Conservation (phyloP, 2,329 filamentous ascomycete genomes). For the Exophiala bonariae region DNA sequence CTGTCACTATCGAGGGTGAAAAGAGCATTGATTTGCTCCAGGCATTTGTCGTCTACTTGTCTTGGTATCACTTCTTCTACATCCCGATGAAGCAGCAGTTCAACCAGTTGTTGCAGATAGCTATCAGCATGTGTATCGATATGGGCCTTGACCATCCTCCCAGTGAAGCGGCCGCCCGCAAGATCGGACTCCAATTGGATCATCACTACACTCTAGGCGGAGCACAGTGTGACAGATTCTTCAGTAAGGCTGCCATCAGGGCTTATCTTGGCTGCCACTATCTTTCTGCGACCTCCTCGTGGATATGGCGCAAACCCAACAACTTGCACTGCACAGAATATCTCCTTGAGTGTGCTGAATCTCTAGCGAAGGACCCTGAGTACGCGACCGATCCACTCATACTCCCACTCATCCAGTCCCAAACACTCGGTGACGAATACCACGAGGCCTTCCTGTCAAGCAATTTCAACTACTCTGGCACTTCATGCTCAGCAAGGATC, state of each 20-base stretch:
- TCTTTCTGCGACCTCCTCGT: slow-evolving; percentile 2
- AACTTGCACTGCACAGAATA: slow-evolving; percentile 3
- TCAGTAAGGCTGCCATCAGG: slow-evolving; percentile 5
- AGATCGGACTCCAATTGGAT: neutral
- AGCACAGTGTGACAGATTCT: neutral
- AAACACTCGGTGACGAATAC: slow-evolving; percentile 2
- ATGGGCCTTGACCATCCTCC: slow-evolving; percentile 6
- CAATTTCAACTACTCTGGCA: slow-evolving; percentile 4
- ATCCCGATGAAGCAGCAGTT: slow-evolving; percentile 13
- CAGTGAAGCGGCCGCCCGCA: neutral
- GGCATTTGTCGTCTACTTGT: slow-evolving; percentile 37
- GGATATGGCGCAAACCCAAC: slow-evolving; percentile 10
- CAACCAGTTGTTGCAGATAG: slow-evolving; percentile 8
- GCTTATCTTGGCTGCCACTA: slow-evolving; percentile 8
- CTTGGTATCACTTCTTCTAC: slow-evolving; percentile 32
- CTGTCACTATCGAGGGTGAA: slow-evolving; percentile 32
- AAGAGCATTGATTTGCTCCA: slow-evolving; percentile 40
- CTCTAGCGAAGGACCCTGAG: slow-evolving; percentile 4
- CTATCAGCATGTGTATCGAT: slow-evolving; percentile 9
- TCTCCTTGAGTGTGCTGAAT: slow-evolving; percentile 1
- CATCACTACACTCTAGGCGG: neutral
- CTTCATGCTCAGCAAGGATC: neutral
- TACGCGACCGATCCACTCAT: slow-evolving; percentile 5
- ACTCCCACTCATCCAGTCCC: neutral
- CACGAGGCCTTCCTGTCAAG: neutral